Evolutionary conservation across 2,329 filamentous ascomycete species (phyloP).

Genomic region (Sarocladium oryzae): DNA sequence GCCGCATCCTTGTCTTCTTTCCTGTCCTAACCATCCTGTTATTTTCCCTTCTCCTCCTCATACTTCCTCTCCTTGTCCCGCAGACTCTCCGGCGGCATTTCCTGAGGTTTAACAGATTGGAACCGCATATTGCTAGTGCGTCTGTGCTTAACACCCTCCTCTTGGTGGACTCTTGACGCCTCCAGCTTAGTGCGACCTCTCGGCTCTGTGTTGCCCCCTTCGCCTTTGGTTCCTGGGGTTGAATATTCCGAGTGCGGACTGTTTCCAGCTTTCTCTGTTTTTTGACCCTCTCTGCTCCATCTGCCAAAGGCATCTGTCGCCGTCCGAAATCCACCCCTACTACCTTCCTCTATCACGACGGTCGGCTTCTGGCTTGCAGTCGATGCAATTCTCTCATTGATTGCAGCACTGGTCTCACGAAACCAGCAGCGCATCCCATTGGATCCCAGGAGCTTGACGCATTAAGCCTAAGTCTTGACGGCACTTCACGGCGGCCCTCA

Average conservation of each 20-base stretch:
- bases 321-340: not conserved
- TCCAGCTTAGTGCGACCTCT: conserved; percentile 5
- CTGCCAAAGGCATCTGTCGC: not conserved
- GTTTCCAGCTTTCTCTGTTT: not conserved
- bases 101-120: not conserved
- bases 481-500: too few species aligned
- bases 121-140: not conserved
- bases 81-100: not conserved
- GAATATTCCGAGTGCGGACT: not conserved
- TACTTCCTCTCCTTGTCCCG: not conserved
- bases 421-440: too few species aligned
- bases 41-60: not conserved
- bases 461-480: too few species aligned
- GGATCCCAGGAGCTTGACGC: not conserved
- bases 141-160: conserved; percentile 3
- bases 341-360: too few species aligned
- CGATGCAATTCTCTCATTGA: not conserved
- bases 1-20: not conserved
- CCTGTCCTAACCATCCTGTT: not conserved
- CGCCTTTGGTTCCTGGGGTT: conserved; percentile 4
- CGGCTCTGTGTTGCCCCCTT: not conserved
- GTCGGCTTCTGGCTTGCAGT: not conserved
- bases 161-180: conserved; percentile 1
- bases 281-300: not conserved
- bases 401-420: too few species aligned